Percentiles rank a stretch among this genome's conserved stretches.
These are phyloP conservation scores for Zygoascus hellenicus DNA, from an alignment of 1,139 yeast species.

Conservation along the genomic window DNA sequence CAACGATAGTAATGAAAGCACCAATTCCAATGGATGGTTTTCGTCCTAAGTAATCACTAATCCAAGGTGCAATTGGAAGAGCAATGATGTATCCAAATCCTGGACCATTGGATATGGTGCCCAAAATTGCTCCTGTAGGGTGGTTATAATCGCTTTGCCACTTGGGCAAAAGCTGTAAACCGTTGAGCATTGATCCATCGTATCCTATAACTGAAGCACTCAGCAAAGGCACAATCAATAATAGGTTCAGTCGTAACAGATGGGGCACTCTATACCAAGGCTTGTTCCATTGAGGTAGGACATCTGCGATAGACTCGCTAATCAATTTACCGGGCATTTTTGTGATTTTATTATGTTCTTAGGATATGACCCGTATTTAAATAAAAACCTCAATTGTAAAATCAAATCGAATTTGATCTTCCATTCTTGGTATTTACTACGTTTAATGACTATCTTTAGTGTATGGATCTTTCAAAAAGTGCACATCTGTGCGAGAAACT, in stretches of 20 bases:
- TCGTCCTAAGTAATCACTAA: constrained; percentile 11
- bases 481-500: no score
- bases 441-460: no score
- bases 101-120: constrained; percentile 47
- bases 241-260: constrained; percentile 25
- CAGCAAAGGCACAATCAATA: constrained; percentile 3
- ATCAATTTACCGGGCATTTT: no score
- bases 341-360: no score
- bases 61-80: constrained; percentile 5
- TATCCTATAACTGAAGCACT: constrained; percentile 38
- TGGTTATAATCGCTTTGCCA: constrained; percentile 38
- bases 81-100: constrained; percentile 40
- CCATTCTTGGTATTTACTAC: no score
- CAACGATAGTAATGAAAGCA: constrained; percentile 11
- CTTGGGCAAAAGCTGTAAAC: constrained; percentile 41
- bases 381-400: no score
- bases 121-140: constrained; percentile 42
- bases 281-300: constrained; percentile 18
- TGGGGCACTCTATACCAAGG: constrained; percentile 37
- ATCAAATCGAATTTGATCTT: no score
- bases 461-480: no score
- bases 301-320: background rate
- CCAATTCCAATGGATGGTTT: constrained; percentile 9
- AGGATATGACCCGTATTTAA: no score
- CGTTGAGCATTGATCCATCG: constrained; percentile 50